Percentiles rank a stretch among this genome's conserved stretches.
These are phyloP conservation scores for Sclerotinia glacialis DNA, from an alignment of 2,329 filamentous ascomycete genomes.

Conservation along the genomic window DNA sequence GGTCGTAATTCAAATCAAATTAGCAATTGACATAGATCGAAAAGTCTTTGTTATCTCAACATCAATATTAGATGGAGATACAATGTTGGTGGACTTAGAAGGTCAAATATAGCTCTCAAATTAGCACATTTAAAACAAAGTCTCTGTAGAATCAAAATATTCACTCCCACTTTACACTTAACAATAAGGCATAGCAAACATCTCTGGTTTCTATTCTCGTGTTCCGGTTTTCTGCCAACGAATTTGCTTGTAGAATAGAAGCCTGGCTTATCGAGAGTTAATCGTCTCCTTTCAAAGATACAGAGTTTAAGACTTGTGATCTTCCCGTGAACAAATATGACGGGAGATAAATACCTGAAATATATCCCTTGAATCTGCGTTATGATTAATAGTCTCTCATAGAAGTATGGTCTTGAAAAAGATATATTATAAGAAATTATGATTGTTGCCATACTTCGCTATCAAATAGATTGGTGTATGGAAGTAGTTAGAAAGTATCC, in stretches of 20 bases:
- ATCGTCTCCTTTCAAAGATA: not conserved
- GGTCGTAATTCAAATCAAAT: not conserved
- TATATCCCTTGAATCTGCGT: not conserved
- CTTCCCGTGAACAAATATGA: not conserved
- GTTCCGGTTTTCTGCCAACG: not conserved
- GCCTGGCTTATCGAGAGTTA: not conserved
- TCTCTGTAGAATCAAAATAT: not conserved
- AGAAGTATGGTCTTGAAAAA: too few relatives aligned
- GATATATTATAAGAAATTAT: not conserved
- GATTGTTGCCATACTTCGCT: not conserved
- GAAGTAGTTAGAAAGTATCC: not conserved
- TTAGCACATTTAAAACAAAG: not conserved
- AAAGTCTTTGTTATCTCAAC: not conserved
- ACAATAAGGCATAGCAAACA: not conserved
- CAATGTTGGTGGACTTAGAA: constrained; percentile 1
- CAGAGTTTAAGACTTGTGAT: not conserved
- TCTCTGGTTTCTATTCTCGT: not conserved
- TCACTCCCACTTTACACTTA: not conserved
- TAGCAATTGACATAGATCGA: not conserved
- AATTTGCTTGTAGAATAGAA: not conserved
- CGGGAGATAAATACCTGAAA: not conserved
- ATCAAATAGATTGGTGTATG: not conserved
- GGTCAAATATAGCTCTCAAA: not conserved
- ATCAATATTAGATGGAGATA: not conserved
- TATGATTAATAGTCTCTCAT: not conserved